Percentiles rank a stretch among this genome's conserved stretches.
Conservation (phyloP, 192 early-diverging fungal species). For the Gigaspora rosea region DNA sequence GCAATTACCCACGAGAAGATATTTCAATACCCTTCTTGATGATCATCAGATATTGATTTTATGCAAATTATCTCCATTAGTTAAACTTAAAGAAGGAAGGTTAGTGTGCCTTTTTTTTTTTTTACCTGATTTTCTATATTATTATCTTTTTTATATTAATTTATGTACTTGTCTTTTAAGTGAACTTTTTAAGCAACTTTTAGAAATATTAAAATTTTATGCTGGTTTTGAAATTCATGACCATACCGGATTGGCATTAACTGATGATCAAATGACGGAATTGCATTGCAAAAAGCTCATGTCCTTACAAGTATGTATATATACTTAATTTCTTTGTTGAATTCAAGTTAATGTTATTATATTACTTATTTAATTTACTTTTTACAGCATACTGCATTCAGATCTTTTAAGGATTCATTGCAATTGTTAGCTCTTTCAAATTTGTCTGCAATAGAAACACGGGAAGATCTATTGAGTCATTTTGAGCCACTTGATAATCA, state of each 20-base stretch:
- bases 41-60: slow-evolving; percentile 76
- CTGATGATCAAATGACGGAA: slow-evolving; percentile 63
- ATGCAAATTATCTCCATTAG: slow-evolving; percentile 51
- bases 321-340: not conserved
- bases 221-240: slow-evolving; percentile 81
- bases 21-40: slow-evolving; percentile 73
- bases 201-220: slow-evolving; percentile 72
- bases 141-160: not conserved
- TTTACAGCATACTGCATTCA: slow-evolving; percentile 66
- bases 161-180: not conserved
- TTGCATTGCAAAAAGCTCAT: slow-evolving; percentile 63
- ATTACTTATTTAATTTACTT: not conserved
- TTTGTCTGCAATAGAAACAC: slow-evolving; percentile 63
- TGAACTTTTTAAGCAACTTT: slow-evolving; percentile 62
- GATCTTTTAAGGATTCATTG: slow-evolving; percentile 64
- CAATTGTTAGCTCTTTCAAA: slow-evolving; percentile 76
- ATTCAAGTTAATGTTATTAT: not conserved
- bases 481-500: slow-evolving; percentile 53
- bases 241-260: slow-evolving; percentile 74
- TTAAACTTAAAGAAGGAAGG: slow-evolving; percentile 39
- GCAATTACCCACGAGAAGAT: slow-evolving; percentile 92
- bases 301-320: slow-evolving; percentile 58
- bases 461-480: slow-evolving; percentile 48
- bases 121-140: not conserved
- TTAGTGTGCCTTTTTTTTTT: slow-evolving; percentile 10